Base-by-base conservation (phyloP, 2,329 filamentous ascomycete species). In the Eutypella sp. region DNA sequence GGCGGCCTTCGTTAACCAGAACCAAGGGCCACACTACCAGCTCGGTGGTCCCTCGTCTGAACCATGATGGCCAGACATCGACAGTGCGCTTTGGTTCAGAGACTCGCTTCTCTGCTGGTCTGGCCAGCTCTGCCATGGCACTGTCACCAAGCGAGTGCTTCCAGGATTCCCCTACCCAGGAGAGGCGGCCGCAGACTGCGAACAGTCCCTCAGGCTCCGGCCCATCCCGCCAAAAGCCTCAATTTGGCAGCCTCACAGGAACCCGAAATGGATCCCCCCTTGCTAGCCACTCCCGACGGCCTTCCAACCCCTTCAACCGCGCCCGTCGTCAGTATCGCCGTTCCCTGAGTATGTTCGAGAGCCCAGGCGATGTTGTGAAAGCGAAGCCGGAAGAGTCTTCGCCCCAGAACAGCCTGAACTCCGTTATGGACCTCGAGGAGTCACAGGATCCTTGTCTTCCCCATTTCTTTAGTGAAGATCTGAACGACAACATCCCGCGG, bases 261-360 rank as follows among this genome's bases (percentile, higher is more conserved):
- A 68, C 64, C 41, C 58, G 71, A 46, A 87, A 81, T 67, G 89
- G 85, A 33, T 95, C 90, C 13, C 90, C 91, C 27, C 78, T 86
- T 50, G 76, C 76, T 48, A 75, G 72, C 48, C 85, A 92, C 56
- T 70, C 84, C 46, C 83, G 90, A 52, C 89, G 91, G 54, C 77
- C 72, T 49, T 85, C 79, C 41, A 90, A 84, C 65, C 86, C 79
- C 46, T 80, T 87, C 54, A 73, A 82, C 57, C 82, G 89, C 50
- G 87, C 87, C 38, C 81, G 91, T 54, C 95, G 95, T 62, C 88
- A 93, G 65, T 92, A 92, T 61, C 84, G 93, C 49, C 84, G 93
- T 54, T 95, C 92, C 20, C 72, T 96, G 61, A 97, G 93, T 77
- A 99, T 99, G 93, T 99, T 95, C 68, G 92, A 97, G 70, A 83